Evolutionary conservation across 345 rosid species (phyloP), one percentile per base, ranked within the genome.

Genomic region (Cardamine occulta): DNA sequence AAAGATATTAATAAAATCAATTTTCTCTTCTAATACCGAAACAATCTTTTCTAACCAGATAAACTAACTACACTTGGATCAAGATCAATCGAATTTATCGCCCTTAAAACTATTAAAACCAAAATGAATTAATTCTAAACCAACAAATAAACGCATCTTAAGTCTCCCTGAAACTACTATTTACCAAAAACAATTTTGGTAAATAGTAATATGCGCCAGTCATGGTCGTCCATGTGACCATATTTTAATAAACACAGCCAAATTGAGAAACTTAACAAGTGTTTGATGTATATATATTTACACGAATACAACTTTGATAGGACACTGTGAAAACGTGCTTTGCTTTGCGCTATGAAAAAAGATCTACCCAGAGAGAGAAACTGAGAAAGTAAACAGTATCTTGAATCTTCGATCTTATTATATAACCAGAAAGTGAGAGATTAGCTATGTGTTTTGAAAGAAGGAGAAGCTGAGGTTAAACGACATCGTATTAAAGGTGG

Each of bases 271-370:
- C 15, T 12, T 11, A 40, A 40, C 45, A 40, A 40, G 45, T 40
- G 45, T 70, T 70, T 66, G 59, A 32, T 21, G 54, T 28, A 5
- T 29, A 68, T 51, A 78, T 44, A 56, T n/a, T n/a, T 42, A 42
- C 47, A 42, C 47, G 47, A 42, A 42, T 42, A 42, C 47, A 42
- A 13, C 47, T 42, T 42, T 42, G 7, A 42, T 42, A 63, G 60
- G 70, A 74, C 47, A 77, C 78, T 74, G 80, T 47, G 66, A 80
- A 82, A 80, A 82, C 82, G 86, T 84, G 86, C 63, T 84, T 71
- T 84, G 83, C 56, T 72, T 42, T 42, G 47, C n/a, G 47, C 47
- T 13, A 42, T 42, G 47, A 13, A 42, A 42, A 42, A 42, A 17
- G n/a, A 42, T 42, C 2, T 13, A 42, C n/a, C 13, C 5, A 69